Base-by-base conservation (phyloP, 192 early-diverging fungal species). In the Globomyces pollinis-pini region DNA sequence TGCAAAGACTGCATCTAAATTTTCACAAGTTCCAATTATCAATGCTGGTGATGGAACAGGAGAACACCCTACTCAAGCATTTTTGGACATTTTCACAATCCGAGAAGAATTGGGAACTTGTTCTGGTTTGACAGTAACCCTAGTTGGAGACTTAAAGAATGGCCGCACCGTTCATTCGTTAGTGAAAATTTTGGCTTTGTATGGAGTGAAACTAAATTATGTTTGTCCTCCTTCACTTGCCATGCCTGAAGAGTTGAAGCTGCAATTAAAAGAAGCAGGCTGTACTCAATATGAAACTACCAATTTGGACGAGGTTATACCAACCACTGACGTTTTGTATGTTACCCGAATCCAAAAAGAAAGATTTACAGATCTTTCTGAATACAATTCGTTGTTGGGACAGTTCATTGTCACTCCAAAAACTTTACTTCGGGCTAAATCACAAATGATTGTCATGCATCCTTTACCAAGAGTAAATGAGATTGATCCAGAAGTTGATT, bases 371-470 rank as follows among this genome's bases (percentile, higher is more conserved):
- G 61, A 75, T 54, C 54, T 70, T 31, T 79, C 67, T 15, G 94
- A 94, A 69, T 99, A 99, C 65, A 81, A 93, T 53, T 57, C 66
- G 3, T 85, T 90, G 51, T 83, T 81, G 70, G 78, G 78, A 49
- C 64, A 81, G 20, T 96, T 84, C 66, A 77, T 96, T 43, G 83
- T 99, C 59, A 91, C 88, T 73, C 93, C 93, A 71, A 76, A 84
- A 69, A 72, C 86, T 28, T 74, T 99, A 72, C 76, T 77, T 68
- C 83, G 81, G 62, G 91, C 91, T 58, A 97, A 99, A 76, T 71
- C 85, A 24, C 86, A 93, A 67, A 97, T 99, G 96, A 88, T 97
- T 66, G 87, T 99, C 35, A 94, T 98, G 93, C 91, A 92, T 75
- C 91, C 91, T 57, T 71, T 93, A 55, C 91, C 91, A 28, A 81